Evolutionary conservation across 1,284 basidiomycete species (phyloP), one percentile per base, ranked within the genome.

Genomic region (Apiotrichum domesticum): DNA sequence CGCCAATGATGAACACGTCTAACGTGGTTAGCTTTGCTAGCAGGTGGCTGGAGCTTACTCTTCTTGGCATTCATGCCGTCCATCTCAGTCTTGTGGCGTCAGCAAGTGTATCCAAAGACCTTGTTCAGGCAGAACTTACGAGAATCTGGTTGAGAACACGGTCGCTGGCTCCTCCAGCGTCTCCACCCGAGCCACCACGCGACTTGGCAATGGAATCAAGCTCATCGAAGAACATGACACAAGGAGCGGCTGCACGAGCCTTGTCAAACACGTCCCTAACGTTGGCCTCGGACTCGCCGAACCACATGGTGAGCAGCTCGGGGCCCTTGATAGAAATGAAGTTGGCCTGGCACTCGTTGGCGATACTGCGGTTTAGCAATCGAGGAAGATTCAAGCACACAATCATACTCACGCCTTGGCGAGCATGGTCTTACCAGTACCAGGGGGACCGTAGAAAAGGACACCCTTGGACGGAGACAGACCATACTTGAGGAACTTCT

Each of bases 151-250:
- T 96, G 59, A 97, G 84, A 9, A 97, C 94, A 80, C 96, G 92
- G 76, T 99, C 96, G 50, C 93, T 87, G 7, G 95, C 94, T 62
- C 95, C 96, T 65, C 94, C 94, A 56, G 80, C 94, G 74, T 97
- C 95, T 13, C 83, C 80, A 2, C 84, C 81, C 15, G 81, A 81
- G 34, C 79, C 79, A 60, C 95, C 95, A 79, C 96, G 90, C 51
- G 92, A 85, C 81, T 98, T 98, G 55, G 95, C 95, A 68, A 98
- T 98, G 10, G 95, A 96, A 76, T 98, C 95, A 72, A 99, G 82
- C 79, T 99, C 95, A 71, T 99, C 95, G 78, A 98, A 98, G 88
- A 98, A 98, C 93, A 98, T 97, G 65, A 98, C 93, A 77, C 95
- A 98, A 3, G 96, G 96, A 7, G 95, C 94, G 4, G 96, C 96